phyloP scores from a whole-genome alignment of 73 alveolate species.

The Urostyla sp. region DNA sequence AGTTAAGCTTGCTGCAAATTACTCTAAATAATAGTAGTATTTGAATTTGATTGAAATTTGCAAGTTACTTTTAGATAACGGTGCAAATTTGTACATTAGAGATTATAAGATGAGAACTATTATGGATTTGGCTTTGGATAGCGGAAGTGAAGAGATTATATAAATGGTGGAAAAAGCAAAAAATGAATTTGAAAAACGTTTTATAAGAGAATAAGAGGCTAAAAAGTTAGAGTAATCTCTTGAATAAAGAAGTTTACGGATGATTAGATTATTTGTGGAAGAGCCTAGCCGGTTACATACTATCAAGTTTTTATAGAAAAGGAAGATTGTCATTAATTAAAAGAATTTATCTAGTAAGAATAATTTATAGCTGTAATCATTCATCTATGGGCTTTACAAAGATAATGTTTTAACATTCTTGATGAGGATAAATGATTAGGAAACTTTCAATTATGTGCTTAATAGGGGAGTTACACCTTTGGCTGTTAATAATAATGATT shows the following conservation, averaged over 20 bases:
- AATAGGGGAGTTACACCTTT: slow-evolving; percentile 34
- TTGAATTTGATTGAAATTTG: too few relatives aligned
- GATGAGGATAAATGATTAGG: slow-evolving; percentile 16
- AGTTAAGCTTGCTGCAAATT: background rate
- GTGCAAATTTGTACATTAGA: slow-evolving; percentile 36
- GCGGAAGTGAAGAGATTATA: background rate
- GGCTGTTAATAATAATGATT: slow-evolving; percentile 7
- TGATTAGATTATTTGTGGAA: slow-evolving; percentile 21
- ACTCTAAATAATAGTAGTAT: slow-evolving; percentile 4
- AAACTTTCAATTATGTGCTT: slow-evolving; percentile 27
- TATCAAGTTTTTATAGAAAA: slow-evolving; percentile 21
- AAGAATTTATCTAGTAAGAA: slow-evolving; percentile 33
- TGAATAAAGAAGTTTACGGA: background rate
- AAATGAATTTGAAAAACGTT: slow-evolving; percentile 20
- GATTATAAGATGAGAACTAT: slow-evolving; percentile 36
- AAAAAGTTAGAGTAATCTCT: too few relatives aligned
- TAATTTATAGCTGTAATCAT: slow-evolving; percentile 3
- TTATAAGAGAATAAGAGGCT: background rate
- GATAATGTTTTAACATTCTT: slow-evolving; percentile 38
- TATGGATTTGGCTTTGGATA: background rate
- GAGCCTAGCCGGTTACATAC: slow-evolving; percentile 24
- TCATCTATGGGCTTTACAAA: slow-evolving; percentile 45
- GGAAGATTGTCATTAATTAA: slow-evolving; percentile 9
- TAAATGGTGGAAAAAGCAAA: background rate
- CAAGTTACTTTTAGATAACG: background rate